These are phyloP conservation scores for Seiridium cupressi DNA, from an alignment of 2,329 filamentous ascomycete genomes.

Conservation along the genomic window DNA sequence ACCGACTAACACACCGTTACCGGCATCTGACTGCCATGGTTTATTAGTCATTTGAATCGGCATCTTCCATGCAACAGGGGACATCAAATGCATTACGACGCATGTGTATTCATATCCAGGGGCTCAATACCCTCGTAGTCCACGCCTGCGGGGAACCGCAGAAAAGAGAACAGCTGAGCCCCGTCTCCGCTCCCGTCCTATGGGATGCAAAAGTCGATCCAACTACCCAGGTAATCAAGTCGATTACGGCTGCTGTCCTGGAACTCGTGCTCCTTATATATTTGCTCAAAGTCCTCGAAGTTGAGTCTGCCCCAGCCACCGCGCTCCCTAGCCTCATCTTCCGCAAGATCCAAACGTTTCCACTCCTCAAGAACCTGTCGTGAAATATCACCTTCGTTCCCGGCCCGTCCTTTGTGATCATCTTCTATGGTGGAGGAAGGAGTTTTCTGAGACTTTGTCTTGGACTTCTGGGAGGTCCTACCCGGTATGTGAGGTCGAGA, in stretches of 20 bases:
- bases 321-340: conserved; percentile 65
- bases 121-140: too few species aligned
- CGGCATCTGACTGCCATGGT: too few species aligned
- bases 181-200: conserved; percentile 23
- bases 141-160: background rate
- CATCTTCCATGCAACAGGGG: too few species aligned
- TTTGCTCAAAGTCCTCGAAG: conserved; percentile 75
- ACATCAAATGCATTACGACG: too few species aligned
- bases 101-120: too few species aligned
- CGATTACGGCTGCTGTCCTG: conserved; percentile 61
- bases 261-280: conserved; percentile 57
- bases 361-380: conserved; percentile 41
- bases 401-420: background rate
- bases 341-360: conserved; percentile 61
- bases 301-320: conserved; percentile 79
- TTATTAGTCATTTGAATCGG: too few species aligned
- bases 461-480: background rate
- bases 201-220: conserved; percentile 81
- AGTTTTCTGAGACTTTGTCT: background rate
- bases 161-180: background rate
- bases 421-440: conserved; percentile 8
- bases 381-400: conserved; percentile 17
- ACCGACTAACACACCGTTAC: too few species aligned
- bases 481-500: background rate
- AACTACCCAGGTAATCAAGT: conserved; percentile 80